A percentile compares a stretch with the other conserved stretches of the same genome.
Evolutionary conservation across 805 yeast genomes (phyloP).

Genomic region (Cyberlindnera misumaiensis): DNA sequence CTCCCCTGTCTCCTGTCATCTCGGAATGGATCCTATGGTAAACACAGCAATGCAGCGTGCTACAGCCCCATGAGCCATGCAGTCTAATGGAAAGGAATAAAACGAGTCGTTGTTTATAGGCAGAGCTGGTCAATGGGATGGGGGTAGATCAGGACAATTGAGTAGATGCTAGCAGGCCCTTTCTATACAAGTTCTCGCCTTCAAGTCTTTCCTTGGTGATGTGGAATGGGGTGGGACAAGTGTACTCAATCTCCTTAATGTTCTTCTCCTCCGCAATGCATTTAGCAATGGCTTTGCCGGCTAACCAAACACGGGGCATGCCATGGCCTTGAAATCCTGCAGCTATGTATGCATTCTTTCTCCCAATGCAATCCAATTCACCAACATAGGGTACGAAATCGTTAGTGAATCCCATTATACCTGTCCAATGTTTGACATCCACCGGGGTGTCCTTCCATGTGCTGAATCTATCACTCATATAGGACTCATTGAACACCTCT

Average conservation of each 20-base stretch:
- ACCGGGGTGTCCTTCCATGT: constrained; percentile 27
- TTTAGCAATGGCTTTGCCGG: constrained; percentile 34
- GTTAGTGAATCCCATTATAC: constrained; percentile 40
- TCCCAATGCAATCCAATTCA: constrained; percentile 24
- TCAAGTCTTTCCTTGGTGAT: constrained; percentile 16
- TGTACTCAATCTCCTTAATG: constrained; percentile 11
- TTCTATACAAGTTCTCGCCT: constrained; percentile 5
- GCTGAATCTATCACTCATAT: constrained; percentile 26
- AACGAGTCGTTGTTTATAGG: too few species aligned
- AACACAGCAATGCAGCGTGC: too few species aligned
- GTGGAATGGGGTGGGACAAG: constrained; percentile 15
- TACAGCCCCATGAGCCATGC: too few species aligned
- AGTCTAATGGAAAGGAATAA: too few species aligned
- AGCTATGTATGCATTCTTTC: constrained; percentile 29
- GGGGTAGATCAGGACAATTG: background rate
- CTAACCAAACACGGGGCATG: constrained; percentile 39
- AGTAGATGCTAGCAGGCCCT: too few species aligned
- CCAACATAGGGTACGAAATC: constrained; percentile 39
- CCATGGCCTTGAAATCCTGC: constrained; percentile 50
- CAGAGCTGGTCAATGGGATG: constrained; percentile 15
- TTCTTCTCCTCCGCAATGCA: constrained; percentile 12
- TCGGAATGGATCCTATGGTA: too few species aligned
- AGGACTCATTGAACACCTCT: constrained; percentile 20
- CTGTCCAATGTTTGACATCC: constrained; percentile 33
- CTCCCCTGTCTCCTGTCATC: too few species aligned